Evolutionary conservation across 176 grass and related monocot genomes (phyloP).

Genomic region (Oryza coarctata): DNA sequence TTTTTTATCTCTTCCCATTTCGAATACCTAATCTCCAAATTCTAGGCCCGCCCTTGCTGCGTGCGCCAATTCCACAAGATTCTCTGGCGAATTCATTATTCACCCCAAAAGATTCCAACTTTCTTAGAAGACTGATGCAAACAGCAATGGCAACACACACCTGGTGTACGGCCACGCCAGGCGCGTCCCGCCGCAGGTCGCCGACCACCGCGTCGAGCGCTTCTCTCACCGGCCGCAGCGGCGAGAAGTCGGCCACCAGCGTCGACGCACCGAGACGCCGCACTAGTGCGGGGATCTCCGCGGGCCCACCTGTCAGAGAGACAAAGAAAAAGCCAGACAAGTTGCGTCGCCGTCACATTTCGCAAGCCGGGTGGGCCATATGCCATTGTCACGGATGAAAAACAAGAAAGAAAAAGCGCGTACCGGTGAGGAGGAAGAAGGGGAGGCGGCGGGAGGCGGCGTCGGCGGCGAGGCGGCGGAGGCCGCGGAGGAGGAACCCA

Average conservation of each 20-base stretch:
- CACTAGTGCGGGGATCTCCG: slow-evolving; percentile 54
- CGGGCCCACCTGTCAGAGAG: slow-evolving; percentile 27
- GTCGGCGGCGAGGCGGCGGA: slow-evolving; percentile 43
- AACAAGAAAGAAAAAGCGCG: not conserved
- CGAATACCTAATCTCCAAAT: too few species aligned
- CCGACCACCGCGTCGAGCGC: slow-evolving; percentile 51
- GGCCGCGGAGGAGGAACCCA: slow-evolving; percentile 63
- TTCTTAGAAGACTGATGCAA: not conserved
- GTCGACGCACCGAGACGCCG: slow-evolving; percentile 59
- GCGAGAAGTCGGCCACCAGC: slow-evolving; percentile 81
- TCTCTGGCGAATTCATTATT: not conserved
- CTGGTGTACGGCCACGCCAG: slow-evolving; percentile 56
- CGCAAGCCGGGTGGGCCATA: not conserved
- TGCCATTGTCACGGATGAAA: not conserved
- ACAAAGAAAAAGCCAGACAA: not conserved
- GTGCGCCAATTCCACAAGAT: not conserved
- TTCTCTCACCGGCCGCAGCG: slow-evolving; percentile 58
- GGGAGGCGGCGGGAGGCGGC: slow-evolving; percentile 44
- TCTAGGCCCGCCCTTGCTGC: too few species aligned
- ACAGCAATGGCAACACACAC: slow-evolving; percentile 11
- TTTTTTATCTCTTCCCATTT: too few species aligned
- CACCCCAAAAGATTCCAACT: not conserved
- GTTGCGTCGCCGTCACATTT: not conserved
- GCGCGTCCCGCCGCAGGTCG: slow-evolving; percentile 25
- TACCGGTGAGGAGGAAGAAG: slow-evolving; percentile 65